Conservation (phyloP, 2,329 filamentous ascomycete species). For the Chaetothyriales sp. region DNA sequence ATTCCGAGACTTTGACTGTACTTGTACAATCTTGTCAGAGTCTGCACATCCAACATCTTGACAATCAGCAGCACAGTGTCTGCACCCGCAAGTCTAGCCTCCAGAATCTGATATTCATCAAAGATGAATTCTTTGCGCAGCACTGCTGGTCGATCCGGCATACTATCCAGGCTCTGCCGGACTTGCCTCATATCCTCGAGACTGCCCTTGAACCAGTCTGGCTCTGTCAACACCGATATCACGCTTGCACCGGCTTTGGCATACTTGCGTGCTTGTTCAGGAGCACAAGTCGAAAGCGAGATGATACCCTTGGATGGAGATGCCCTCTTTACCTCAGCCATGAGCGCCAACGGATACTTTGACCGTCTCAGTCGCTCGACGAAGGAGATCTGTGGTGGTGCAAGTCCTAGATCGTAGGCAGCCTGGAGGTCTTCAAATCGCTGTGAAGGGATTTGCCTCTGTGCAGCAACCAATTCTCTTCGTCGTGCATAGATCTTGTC, state of each 20-base stretch:
- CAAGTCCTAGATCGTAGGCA: conserved; percentile 67
- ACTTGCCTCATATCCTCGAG: conserved; percentile 85
- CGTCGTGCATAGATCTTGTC: conserved; percentile 81
- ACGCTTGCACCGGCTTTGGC: conserved; percentile 88
- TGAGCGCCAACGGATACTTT: conserved; percentile 74
- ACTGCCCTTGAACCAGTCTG: conserved; percentile 97
- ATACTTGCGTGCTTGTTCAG: conserved; percentile 78
- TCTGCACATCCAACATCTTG: conserved; percentile 76
- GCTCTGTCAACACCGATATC: conserved; percentile 96
- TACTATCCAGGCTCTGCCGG: conserved; percentile 70
- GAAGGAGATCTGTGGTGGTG: conserved; percentile 71
- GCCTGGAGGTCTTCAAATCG: conserved; percentile 71
- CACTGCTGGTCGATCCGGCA: conserved; percentile 83
- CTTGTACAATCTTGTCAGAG: conserved; percentile 63
- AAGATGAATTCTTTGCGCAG: conserved; percentile 95
- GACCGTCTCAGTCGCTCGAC: conserved; percentile 64
- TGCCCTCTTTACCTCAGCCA: conserved; percentile 94
- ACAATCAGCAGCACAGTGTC: conserved; percentile 93
- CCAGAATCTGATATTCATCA: conserved; percentile 94
- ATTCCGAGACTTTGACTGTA: conserved; percentile 86
- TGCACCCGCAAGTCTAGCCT: conserved; percentile 80
- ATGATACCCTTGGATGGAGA: conserved; percentile 96
- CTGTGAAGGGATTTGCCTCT: conserved; percentile 75
- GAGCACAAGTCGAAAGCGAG: conserved; percentile 70
- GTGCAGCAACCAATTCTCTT: conserved; percentile 56